Base-by-base conservation (phyloP, 2,329 filamentous ascomycete genomes). In the Cytospora piceicola region DNA sequence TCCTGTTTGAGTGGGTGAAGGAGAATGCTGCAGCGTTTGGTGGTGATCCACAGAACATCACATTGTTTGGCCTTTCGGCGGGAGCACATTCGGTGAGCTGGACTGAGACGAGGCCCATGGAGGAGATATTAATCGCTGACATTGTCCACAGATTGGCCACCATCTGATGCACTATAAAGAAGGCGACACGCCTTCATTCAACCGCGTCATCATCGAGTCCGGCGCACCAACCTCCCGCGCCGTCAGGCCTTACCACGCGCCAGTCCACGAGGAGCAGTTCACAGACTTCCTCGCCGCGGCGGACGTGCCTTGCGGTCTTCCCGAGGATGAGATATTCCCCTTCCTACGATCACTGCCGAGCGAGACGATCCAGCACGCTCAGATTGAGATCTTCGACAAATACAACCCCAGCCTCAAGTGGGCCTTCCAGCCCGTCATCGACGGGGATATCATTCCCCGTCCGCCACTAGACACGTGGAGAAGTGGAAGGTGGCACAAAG, bases 351-450 rank as follows among this genome's bases (percentile, higher is more conserved):
- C 70, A 76, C 68, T 80, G 0, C 75, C 78, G 9, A 66, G 67
- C 1, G 64, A 69, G 0, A 63, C 65, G 5, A 71, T 80, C 29
- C 72, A 73, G 39, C 64, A 61, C 0, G 78, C 78, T 1, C 76
- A 77, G n/a, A 72, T 73, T 5, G 64, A 67, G 9, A 74, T 79
- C 1, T 80, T 75, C 53, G 66, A 72, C 39, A 68, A 69, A 34
- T 79, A 78, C 68, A 74, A 76, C 62, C 72, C 73, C 1, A 74
- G 74, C 15, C 69, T 80, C 29, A 73, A 76, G 4, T 80, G 78
- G 78, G 74, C 85, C 0, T 88, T 86, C 74, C 85, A 86, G 69
- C 85, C 84, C 0, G 83, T 85, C 5, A 83, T 86, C 55, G 73
- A 74, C 60, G 72, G 72, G 32, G 70, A 73, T 22, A 64, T 74